These are phyloP conservation scores for Amylocarpus encephaloides DNA, from an alignment of 2,329 filamentous ascomycete species.

Conservation along the genomic window DNA sequence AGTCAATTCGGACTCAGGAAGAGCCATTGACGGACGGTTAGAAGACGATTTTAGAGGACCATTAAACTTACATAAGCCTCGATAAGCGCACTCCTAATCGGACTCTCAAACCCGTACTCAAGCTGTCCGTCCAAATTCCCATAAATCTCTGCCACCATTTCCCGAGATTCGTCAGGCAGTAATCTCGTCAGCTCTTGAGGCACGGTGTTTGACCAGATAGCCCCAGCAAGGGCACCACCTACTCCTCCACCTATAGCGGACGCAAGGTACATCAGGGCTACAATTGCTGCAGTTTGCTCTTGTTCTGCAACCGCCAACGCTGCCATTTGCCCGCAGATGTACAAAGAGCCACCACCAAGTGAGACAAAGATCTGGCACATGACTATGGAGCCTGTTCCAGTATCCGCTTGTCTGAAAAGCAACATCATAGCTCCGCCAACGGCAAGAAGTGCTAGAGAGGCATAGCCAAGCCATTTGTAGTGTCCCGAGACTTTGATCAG, in stretches of 20 bases:
- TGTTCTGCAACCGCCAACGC: slow-evolving; percentile 55
- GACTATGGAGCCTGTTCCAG: slow-evolving; percentile 46
- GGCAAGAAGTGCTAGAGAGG: slow-evolving; percentile 31
- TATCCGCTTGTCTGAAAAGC: slow-evolving; percentile 46
- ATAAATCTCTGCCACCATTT: neutral
- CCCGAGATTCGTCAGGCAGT: neutral
- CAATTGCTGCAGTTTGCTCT: slow-evolving; percentile 53
- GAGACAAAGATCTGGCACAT: slow-evolving; percentile 56
- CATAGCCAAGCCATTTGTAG: slow-evolving; percentile 24
- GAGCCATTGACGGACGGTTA: no score
- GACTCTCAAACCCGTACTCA: neutral
- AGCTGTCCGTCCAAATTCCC: neutral
- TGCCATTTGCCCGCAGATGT: slow-evolving; percentile 53
- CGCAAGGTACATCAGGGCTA: slow-evolving; percentile 54
- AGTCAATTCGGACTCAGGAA: no score
- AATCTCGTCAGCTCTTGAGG: neutral
- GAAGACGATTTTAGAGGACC: no score
- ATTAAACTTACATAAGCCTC: neutral
- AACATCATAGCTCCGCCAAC: slow-evolving; percentile 53
- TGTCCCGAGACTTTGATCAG: slow-evolving; percentile 31
- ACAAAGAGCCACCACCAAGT: slow-evolving; percentile 49
- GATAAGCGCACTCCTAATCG: neutral
- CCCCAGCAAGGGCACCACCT: slow-evolving; percentile 52
- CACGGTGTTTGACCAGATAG: slow-evolving; percentile 40
- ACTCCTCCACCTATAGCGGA: slow-evolving; percentile 42